These are phyloP conservation scores for Effrenium voratum DNA, from an alignment of 73 alveolate genomes.

Conservation along the genomic window DNA sequence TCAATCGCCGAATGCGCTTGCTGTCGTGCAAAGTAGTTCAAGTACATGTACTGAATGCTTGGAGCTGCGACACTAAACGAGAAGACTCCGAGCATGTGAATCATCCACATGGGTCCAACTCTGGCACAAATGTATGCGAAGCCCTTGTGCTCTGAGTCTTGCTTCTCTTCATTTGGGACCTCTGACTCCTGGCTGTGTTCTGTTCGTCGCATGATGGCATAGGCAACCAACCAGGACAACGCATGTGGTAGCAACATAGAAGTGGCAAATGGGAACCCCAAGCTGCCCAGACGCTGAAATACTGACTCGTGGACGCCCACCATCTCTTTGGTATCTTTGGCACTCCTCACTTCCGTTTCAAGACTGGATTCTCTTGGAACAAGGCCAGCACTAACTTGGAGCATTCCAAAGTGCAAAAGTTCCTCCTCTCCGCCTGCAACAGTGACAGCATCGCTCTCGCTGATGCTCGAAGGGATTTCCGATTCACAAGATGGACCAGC, in stretches of 20 bases:
- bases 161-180: slow-evolving; percentile 4
- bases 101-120: slow-evolving; percentile 62
- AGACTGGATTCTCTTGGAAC: neutral
- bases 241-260: slow-evolving; percentile 27
- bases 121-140: slow-evolving; percentile 11
- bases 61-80: slow-evolving; percentile 42
- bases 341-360: neutral
- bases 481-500: neutral
- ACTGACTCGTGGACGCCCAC: neutral
- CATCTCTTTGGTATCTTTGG: slow-evolving; percentile 3
- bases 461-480: neutral
- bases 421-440: neutral
- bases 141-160: slow-evolving; percentile 8
- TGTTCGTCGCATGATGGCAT: neutral
- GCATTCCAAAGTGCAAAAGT: slow-evolving; percentile 29
- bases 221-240: neutral
- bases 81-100: slow-evolving; percentile 72
- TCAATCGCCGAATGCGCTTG: neutral
- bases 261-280: neutral
- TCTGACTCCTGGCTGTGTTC: neutral
- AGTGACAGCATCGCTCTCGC: neutral
- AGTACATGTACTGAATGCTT: slow-evolving; percentile 24
- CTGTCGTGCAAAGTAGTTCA: slow-evolving; percentile 42
- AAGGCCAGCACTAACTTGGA: slow-evolving; percentile 15
- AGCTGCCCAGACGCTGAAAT: neutral